Base-by-base conservation (phyloP, 495 filamentous ascomycete genomes). In the Cenococcum geophilum region DNA sequence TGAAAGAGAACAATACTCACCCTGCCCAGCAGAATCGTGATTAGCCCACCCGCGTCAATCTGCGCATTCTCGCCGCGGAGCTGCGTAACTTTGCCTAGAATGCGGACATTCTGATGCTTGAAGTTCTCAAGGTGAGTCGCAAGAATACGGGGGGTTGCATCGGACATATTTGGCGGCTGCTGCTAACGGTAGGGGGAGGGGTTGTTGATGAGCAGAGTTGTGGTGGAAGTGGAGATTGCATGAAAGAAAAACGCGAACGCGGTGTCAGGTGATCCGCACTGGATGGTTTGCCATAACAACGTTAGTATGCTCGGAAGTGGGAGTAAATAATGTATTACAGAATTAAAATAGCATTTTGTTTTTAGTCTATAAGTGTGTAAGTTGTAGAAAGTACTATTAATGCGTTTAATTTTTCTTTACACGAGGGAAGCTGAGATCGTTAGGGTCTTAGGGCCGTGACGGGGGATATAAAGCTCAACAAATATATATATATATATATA, bases 81-180 rank as follows among this genome's bases (percentile, higher is more conserved):
- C 54, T 89, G 83, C 14, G 80, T 77, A 9, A 97, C 91, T 68
- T 89, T 92, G 65, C 92, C 92, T 3, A 96, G 81, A 49, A 97
- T 77, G 58, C 89, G 90, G 58, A 97, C 87, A 57, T 86, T 87
- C 25, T 69, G 70, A 61, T 74, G 61, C 10, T 67, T 59, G 71
- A 76, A 78, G 40, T 65, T 55, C 49, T 71, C 63, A 47, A 78
- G 74, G 55, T 76, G 73, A 6, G 63, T 68, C 21, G 68, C 68
- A 0, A 69, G 77, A 64, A 78, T 69, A 49, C 76, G 76, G 32
- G 76, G 76, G 21, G 75, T 77, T 56, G 68, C 52, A 63, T 74
- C 73, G 9, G 72, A 22, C 72, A 71, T 71, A 22, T 56, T 23
- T 14, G 40, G 36, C 18, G 40, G 18, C 18, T 14, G 40, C 18